These are phyloP conservation scores for Rhizopogon vesiculosus DNA, from an alignment of 768 basidiomycete genomes.

Conservation along the genomic window DNA sequence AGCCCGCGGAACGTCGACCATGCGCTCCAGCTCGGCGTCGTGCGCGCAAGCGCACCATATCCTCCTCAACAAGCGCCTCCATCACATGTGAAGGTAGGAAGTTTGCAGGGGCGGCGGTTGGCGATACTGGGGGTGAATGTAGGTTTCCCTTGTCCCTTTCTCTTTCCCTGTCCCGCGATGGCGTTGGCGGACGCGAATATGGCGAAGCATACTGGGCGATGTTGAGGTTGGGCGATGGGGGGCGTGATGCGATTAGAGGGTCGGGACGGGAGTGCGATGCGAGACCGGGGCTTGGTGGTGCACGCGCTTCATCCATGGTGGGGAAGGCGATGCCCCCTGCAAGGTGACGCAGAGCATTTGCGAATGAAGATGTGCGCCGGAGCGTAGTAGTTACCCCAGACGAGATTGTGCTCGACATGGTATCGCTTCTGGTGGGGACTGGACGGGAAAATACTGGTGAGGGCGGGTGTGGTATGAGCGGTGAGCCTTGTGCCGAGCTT, in stretches of 20 bases:
- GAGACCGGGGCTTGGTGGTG: constrained; percentile 29
- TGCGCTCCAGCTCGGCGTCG: constrained; percentile 45
- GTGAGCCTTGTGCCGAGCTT: constrained; percentile 49
- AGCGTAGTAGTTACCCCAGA: constrained; percentile 64
- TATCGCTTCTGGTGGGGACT: constrained; percentile 51
- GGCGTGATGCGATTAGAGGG: constrained; percentile 47
- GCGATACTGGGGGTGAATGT: constrained; percentile 27
- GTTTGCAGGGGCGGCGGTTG: constrained; percentile 35
- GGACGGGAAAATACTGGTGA: constrained; percentile 48
- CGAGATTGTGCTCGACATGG: constrained; percentile 55
- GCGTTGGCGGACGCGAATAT: constrained; percentile 55
- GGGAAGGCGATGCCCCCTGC: constrained; percentile 73
- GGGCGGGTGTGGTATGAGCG: constrained; percentile 37
- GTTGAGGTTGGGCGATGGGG: constrained; percentile 77
- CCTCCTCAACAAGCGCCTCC: constrained; percentile 88
- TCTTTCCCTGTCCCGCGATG: constrained; percentile 18
- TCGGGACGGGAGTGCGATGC: constrained; percentile 18
- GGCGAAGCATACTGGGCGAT: constrained; percentile 74
- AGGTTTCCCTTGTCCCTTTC: constrained; percentile 17
- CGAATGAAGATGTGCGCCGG: constrained; percentile 76
- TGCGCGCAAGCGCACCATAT: constrained; percentile 85
- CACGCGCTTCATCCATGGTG: constrained; percentile 47
- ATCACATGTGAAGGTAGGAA: constrained; percentile 78
- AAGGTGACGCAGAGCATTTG: constrained; percentile 66
- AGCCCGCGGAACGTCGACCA: constrained; percentile 36